Evolutionary conservation across 1,139 yeast genomes (phyloP).

Genomic region (Diutina pseudorugosa): DNA sequence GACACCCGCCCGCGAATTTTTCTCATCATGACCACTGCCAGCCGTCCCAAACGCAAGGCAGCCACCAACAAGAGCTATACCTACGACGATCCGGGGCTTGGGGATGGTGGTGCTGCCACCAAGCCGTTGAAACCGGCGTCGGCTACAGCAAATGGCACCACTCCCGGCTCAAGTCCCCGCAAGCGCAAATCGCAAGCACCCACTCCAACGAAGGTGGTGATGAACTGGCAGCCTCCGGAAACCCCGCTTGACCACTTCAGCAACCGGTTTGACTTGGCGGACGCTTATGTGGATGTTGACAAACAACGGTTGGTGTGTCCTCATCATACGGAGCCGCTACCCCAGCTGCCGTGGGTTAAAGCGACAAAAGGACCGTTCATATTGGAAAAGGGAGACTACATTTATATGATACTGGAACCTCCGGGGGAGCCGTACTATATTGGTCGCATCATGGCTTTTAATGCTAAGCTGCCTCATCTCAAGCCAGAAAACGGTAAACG

Average conservation of each 20-base stretch:
- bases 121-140: neutral
- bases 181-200: conserved; percentile 4
- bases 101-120: neutral
- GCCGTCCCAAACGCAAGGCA: conserved; percentile 34
- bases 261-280: conserved; percentile 19
- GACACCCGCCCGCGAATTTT: neutral
- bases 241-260: conserved; percentile 24
- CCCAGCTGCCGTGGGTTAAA: neutral
- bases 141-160: neutral
- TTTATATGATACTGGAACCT: conserved; percentile 84
- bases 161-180: conserved; percentile 4
- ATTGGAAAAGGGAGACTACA: conserved; percentile 47
- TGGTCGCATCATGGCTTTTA: conserved; percentile 76
- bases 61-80: conserved; percentile 30
- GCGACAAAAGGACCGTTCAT: conserved; percentile 10
- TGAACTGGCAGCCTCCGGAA: conserved; percentile 31
- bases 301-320: conserved; percentile 26
- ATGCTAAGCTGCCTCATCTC: conserved; percentile 16
- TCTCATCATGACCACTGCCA: conserved; percentile 5
- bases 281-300: conserved; percentile 22
- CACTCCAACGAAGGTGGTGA: conserved; percentile 11
- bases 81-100: conserved; percentile 24
- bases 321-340: conserved; percentile 9
- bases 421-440: conserved; percentile 92
- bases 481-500: neutral